Percentiles rank a stretch among this genome's conserved stretches.
Evolutionary conservation across 805 yeast species (phyloP).

Genomic region (Kuraishia molischiana): DNA sequence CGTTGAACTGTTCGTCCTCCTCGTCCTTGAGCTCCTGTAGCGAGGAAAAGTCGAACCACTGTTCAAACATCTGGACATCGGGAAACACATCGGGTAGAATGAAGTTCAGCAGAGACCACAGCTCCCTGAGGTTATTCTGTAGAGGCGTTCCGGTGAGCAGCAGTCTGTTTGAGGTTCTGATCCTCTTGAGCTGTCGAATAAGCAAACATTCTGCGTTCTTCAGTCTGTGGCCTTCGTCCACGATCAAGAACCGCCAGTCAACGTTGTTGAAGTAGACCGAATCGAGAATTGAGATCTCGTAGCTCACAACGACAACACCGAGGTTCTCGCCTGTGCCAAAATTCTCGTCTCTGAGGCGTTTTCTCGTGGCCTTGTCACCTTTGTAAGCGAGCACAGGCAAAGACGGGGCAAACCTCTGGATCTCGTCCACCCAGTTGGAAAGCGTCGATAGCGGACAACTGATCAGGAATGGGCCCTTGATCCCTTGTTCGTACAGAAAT

Average conservation of each 20-base stretch:
- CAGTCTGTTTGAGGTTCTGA: slow-evolving; percentile 61
- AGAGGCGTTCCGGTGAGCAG: slow-evolving; percentile 93
- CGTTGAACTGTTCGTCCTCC: slow-evolving; percentile 23
- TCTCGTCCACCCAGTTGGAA: slow-evolving; percentile 75
- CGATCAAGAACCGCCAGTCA: slow-evolving; percentile 76
- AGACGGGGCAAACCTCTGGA: slow-evolving; percentile 62
- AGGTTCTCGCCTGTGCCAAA: slow-evolving; percentile 10
- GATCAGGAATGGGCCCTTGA: slow-evolving; percentile 67
- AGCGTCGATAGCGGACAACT: slow-evolving; percentile 82
- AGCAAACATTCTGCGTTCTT: slow-evolving; percentile 77
- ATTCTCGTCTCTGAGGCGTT: slow-evolving; percentile 23
- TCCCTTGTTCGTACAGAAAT: slow-evolving; percentile 68
- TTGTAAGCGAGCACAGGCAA: slow-evolving; percentile 53
- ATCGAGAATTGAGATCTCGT: slow-evolving; percentile 73
- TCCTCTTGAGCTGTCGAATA: slow-evolving; percentile 59
- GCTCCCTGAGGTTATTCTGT: slow-evolving; percentile 81
- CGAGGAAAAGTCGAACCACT: slow-evolving; percentile 84
- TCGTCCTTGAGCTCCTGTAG: slow-evolving; percentile 29
- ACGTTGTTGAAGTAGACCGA: slow-evolving; percentile 38
- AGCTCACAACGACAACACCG: slow-evolving; percentile 67
- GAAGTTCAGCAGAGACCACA: slow-evolving; percentile 89
- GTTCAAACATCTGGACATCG: slow-evolving; percentile 81
- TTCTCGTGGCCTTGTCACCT: slow-evolving; percentile 54
- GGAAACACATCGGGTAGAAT: slow-evolving; percentile 89
- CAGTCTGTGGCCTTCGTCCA: slow-evolving; percentile 93